Evolutionary conservation across 371 early-diverging fungal species (phyloP), one percentile per base, ranked within the genome.

Genomic region (Rhizopus microsporus): DNA sequence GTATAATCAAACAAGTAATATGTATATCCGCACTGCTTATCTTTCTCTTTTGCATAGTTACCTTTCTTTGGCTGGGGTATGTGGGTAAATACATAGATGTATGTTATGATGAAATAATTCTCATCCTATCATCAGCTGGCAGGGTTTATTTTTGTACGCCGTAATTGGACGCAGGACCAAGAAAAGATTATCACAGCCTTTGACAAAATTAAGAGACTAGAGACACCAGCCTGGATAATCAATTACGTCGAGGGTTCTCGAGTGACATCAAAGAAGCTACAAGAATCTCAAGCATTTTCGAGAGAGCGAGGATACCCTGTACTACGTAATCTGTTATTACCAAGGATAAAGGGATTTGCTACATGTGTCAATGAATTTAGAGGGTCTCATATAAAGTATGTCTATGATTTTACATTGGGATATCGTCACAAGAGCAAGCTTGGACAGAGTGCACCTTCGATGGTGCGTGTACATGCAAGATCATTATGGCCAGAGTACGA

Each of bases 301-400:
- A 61, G 68, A 42, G 66, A 78, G 45, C 77, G 81, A 13, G 81
- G 81, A 7, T 72, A 88, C 42, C 81, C 83, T 8, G 60, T 85
- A 5, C 71, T 91, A 62, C 71, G 82, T 23, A 76, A 93, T 66
- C 84, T 93, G 0, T 63, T 94, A 49, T 72, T 85, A 63, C 95
- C 95, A 23, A 72, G 95, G 44, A 88, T 86, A 16, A 92, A 90
- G 58, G 95, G 95, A 5, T 91, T 93, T 66, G 71, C 82, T 16
- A 80, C 86, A 2, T 85, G 86, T 43, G 76, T 89, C 12, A 68
- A 81, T 56, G 78, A 79, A 58, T 77, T 89, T 48, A 69, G 86
- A 32, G 64, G 71, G 39, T 80, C 75, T n/a, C 87, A 89, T 72
- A 81, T 88, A 34, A 77, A 84, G 56, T 80, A 81, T 62, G 77